phyloP scores from a whole-genome alignment of 2,329 filamentous ascomycete genomes.

The Colletotrichum spinosum region DNA sequence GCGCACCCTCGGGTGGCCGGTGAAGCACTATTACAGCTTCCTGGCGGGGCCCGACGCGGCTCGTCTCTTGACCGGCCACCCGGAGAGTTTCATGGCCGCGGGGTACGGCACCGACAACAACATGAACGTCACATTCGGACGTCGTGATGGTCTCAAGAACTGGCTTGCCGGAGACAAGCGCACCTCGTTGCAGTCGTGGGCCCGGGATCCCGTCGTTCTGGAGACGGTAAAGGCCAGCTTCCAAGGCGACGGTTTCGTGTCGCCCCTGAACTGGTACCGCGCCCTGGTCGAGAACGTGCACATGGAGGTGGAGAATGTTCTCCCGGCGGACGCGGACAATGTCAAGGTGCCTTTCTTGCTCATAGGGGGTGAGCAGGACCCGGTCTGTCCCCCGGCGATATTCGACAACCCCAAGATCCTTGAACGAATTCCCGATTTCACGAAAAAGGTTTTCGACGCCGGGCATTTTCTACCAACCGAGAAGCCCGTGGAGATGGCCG shows the following conservation, averaged over 20 bases:
- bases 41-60: not conserved
- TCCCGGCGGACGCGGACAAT: not conserved
- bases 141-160: not conserved
- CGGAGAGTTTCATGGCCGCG: not conserved
- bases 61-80: not conserved
- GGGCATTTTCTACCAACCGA: not conserved
- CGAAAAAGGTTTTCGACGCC: not conserved
- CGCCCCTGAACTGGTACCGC: constrained; percentile 10
- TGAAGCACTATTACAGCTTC: constrained; percentile 8
- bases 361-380: not conserved
- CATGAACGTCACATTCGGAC: constrained; percentile 11
- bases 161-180: constrained; percentile 4
- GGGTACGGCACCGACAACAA: constrained; percentile 1
- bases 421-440: not conserved
- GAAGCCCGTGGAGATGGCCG: constrained; percentile 1
- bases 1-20: constrained; percentile 7
- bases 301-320: constrained; percentile 6
- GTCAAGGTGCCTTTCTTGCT: not conserved
- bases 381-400: not conserved
- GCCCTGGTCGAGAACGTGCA: constrained; percentile 7
- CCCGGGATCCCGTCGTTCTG: not conserved
- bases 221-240: not conserved
- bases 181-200: not conserved
- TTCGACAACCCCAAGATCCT: constrained; percentile 2
- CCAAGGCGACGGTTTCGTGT: not conserved